Percentiles rank a stretch among this genome's conserved stretches.
These are phyloP conservation scores for Graphium sp. DNA, from an alignment of 2,329 filamentous ascomycete genomes.

Conservation along the genomic window DNA sequence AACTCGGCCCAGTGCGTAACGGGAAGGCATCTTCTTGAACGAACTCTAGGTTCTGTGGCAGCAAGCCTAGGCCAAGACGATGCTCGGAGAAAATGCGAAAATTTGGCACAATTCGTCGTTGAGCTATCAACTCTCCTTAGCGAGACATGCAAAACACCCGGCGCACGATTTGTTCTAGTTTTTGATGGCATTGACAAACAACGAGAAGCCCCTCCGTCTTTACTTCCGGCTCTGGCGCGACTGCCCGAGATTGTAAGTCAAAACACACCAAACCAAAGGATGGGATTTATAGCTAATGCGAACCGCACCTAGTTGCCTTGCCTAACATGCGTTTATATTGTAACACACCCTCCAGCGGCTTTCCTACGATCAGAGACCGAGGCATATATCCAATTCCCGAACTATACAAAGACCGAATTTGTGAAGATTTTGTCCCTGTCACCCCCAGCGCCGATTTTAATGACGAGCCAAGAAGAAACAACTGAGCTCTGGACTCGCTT, in stretches of 20 bases:
- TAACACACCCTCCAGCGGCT: conserved; percentile 52
- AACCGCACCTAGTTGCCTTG: conserved; percentile 46
- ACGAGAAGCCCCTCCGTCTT: conserved; percentile 59
- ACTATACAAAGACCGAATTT: conserved; percentile 69
- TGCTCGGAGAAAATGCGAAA: conserved; percentile 54
- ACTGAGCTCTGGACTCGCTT: conserved; percentile 66
- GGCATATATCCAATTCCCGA: conserved; percentile 66
- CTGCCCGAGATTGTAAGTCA: conserved; percentile 59
- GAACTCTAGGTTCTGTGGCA: conserved; percentile 42
- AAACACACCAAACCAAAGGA: too few relatives aligned
- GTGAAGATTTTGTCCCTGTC: conserved; percentile 55
- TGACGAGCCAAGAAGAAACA: conserved; percentile 36
- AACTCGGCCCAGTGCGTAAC: conserved; percentile 8
- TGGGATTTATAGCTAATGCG: too few relatives aligned
- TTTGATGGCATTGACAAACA: conserved; percentile 80
- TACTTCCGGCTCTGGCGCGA: conserved; percentile 66
- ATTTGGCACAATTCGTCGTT: conserved; percentile 57
- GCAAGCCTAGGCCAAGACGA: conserved; percentile 30
- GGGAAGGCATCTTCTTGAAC: conserved; percentile 26
- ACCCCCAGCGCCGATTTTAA: conserved; percentile 25
- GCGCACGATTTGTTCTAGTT: conserved; percentile 59
- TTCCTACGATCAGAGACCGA: conserved; percentile 54
- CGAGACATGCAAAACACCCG: conserved; percentile 16
- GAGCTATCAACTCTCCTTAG: conserved; percentile 51
- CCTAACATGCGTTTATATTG: conserved; percentile 61